Percentiles rank a stretch among this genome's conserved stretches.
phyloP scores from a whole-genome alignment of 2,329 filamentous ascomycete genomes.

The Monilinia laxa region DNA sequence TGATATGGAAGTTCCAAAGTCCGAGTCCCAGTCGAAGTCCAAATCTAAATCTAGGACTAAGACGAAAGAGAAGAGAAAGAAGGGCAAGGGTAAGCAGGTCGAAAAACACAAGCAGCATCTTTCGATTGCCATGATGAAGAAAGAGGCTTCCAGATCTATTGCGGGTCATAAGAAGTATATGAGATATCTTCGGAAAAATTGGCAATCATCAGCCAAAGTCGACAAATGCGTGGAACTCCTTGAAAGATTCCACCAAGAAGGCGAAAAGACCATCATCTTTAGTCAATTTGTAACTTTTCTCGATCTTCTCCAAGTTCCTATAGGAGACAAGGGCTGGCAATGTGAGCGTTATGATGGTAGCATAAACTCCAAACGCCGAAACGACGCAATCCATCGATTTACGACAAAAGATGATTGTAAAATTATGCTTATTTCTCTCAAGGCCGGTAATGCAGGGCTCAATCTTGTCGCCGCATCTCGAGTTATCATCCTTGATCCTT shows the following conservation, averaged over 20 bases:
- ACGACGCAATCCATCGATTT: constrained; percentile 67
- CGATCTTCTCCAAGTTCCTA: constrained; percentile 72
- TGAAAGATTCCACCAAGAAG: constrained; percentile 42
- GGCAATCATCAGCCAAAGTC: constrained; percentile 73
- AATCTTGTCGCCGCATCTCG: constrained; percentile 81
- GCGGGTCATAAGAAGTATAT: constrained; percentile 68
- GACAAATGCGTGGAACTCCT: constrained; percentile 67
- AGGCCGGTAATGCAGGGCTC: constrained; percentile 80
- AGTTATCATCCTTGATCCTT: constrained; percentile 88
- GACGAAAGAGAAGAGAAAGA: constrained; percentile 39
- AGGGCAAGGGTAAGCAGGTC: constrained; percentile 37
- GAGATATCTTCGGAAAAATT: constrained; percentile 70
- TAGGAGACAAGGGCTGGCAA: constrained; percentile 53
- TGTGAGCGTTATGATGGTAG: constrained; percentile 72
- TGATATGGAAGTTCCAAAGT: constrained; percentile 35
- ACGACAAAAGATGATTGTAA: constrained; percentile 56
- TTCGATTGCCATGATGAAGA: constrained; percentile 65
- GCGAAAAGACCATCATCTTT: constrained; percentile 79
- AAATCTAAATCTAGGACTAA: constrained; percentile 45
- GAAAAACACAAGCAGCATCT: constrained; percentile 42
- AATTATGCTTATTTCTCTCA: constrained; percentile 75
- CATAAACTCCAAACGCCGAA: constrained; percentile 66
- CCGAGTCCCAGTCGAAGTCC: constrained; percentile 32
- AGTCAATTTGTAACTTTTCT: constrained; percentile 78
- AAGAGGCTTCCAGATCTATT: constrained; percentile 62